Conservation (phyloP, 176 grass and related monocot species). For the Carex pumila region DNA sequence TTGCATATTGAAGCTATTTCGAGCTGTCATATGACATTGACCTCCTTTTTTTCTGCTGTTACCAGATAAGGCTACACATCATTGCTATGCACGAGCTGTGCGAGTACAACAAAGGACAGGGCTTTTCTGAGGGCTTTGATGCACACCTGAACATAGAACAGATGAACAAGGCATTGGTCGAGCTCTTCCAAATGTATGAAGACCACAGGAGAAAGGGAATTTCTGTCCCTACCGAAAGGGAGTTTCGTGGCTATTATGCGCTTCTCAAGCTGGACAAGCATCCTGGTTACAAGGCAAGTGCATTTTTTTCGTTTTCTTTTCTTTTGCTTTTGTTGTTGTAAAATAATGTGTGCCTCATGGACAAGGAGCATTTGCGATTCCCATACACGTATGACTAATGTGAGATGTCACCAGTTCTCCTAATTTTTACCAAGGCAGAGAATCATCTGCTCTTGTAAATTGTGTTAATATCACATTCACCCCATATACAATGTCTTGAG, state of each 20-base stretch:
- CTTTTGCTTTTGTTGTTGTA: background rate
- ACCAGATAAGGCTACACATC: conserved; percentile 91
- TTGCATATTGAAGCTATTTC: background rate
- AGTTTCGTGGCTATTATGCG: conserved; percentile 95
- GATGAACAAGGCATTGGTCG: conserved; percentile 96
- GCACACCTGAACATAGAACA: conserved; percentile 97
- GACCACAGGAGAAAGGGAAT: conserved; percentile 84
- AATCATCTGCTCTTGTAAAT: background rate
- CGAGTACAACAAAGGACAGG: conserved; percentile 88
- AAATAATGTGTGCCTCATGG: background rate
- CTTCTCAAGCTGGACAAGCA: conserved; percentile 97
- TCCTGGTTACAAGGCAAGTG: conserved; percentile 87
- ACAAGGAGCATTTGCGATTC: background rate
- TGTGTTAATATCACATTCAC: background rate
- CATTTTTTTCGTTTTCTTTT: background rate
- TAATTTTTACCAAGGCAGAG: background rate
- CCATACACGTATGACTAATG: background rate
- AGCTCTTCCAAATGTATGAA: conserved; percentile 97
- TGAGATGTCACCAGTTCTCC: background rate
- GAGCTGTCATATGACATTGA: background rate
- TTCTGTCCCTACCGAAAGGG: conserved; percentile 61
- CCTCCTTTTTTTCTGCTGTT: background rate
- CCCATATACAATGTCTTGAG: background rate
- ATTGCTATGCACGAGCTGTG: conserved; percentile 92
- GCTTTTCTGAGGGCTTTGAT: conserved; percentile 96